Evolutionary conservation across 129 eudicot genomes (phyloP).

Genomic region (Deinandra increscens): DNA sequence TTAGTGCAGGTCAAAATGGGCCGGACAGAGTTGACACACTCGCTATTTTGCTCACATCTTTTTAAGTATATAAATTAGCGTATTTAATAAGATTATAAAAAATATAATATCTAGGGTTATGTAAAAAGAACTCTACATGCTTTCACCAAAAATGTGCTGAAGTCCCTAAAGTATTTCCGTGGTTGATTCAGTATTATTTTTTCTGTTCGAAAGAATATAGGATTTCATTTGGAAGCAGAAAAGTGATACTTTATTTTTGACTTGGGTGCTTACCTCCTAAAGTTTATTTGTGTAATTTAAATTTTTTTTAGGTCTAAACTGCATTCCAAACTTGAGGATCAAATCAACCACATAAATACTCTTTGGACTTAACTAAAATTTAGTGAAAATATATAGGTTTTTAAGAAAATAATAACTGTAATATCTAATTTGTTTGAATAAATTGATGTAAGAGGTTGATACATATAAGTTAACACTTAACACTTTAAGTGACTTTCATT

Average conservation of each 20-base stretch:
- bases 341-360: neutral
- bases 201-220: neutral
- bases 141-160: neutral
- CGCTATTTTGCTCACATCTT: neutral
- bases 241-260: neutral
- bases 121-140: neutral
- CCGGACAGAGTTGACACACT: neutral
- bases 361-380: neutral
- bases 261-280: neutral
- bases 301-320: neutral
- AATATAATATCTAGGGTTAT: neutral
- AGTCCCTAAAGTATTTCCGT: neutral
- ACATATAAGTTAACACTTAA: neutral
- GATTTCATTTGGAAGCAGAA: neutral
- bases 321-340: neutral
- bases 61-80: neutral
- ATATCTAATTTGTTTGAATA: neutral
- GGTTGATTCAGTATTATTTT: neutral
- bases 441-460: neutral
- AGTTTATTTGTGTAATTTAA: neutral
- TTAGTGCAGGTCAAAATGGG: neutral
- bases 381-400: neutral
- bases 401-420: neutral
- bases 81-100: neutral
- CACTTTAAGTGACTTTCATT: neutral